Evolutionary conservation across 352 stramenopile genomes (phyloP), one percentile per base, ranked within the genome.

Genomic region (Globisporangium uncinulatum): DNA sequence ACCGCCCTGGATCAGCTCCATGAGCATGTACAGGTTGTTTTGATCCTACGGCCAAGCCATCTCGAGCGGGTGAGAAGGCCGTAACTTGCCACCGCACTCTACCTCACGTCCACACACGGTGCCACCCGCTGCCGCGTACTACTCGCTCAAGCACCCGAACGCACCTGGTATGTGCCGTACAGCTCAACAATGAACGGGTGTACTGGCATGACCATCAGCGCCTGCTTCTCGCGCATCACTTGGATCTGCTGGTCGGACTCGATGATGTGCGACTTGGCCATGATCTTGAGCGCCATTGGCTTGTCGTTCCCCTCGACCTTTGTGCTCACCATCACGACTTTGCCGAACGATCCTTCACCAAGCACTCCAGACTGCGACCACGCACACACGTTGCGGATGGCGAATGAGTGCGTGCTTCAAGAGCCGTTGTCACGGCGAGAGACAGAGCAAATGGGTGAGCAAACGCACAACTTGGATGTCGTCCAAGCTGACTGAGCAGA

Each of bases 341-440:
- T 96, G 34, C 96, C 96, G 69, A 98, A 98, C 0, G 96, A 98
- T 10, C 96, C 96, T 66, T 98, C 89, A 54, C 96, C 96, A 3
- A 99, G 70, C 6, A 97, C 93, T 21, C 86, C 77, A 32, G 87
- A 80, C 80, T 88, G 45, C 32, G 24, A 19, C 29, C 5, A 42
- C 7, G 6, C 9, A 9, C 0, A 15, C 9, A 31, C n/a, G 19
- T 31, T 3, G n/a, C 24, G n/a, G 32, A 20, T 41, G 43, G 19
- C 4, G 36, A 2, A 29, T 34, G 2, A 17, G 24, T 13, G 6
- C 24, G 24, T 29, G 24, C 24, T 29, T 29, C 24, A 29, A 29
- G 24, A 29, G 20, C 14, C 14, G 31, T 53, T 36, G 37, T 17
- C 17, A 34, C 13, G 24, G 9, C 2, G 7, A 37, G 1, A 54